Evolutionary conservation across 352 stramenopile genomes (phyloP), one percentile per base, ranked within the genome.

Genomic region (Globisporangium echinulatum): DNA sequence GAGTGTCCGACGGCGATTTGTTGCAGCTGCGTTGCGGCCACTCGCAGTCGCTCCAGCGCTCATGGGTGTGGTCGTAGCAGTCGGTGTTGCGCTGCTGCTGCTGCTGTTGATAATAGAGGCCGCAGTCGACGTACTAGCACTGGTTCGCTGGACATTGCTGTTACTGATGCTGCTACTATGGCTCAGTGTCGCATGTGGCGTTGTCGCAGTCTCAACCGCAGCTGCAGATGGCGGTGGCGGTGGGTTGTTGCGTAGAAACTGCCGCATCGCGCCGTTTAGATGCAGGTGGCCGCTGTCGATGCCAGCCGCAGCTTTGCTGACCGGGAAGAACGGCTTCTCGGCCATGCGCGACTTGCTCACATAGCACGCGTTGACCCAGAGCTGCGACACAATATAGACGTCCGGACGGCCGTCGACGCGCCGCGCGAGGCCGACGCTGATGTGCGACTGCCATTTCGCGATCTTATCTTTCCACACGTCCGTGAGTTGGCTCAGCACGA

Each of bases 291-390:
- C 58, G 15, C 54, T 42, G 3, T 17, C 25, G 13, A 1, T 39
- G 17, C 17, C 17, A 19, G 17, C 17, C 5, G 11, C 46, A 15
- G 49, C 51, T 52, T 86, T 82, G 61, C 72, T 82, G 50, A 90
- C 72, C 3, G 85, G 85, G 56, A 94, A 94, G 54, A 88, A 94
- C 38, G 73, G 68, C 13, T 68, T 73, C 66, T 94, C 85, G 40
- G 78, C 74, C 73, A 91, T 83, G 19, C 62, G 67, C 62, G 75
- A 67, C 55, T 90, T 85, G 58, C 79, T 88, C 56, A 85, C 75
- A 44, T 84, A 85, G 60, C 85, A 94, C 7, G 78, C 81, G 50
- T 94, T 89, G 8, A 94, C 85, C 85, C 85, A 94, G 15, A 92
- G 68, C 61, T 88, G 82, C 14, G 80, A 87, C n/a, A 92, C 85